Evolutionary conservation across 2,329 filamentous ascomycete genomes (phyloP).

Genomic region (Aspergillus melleus): DNA sequence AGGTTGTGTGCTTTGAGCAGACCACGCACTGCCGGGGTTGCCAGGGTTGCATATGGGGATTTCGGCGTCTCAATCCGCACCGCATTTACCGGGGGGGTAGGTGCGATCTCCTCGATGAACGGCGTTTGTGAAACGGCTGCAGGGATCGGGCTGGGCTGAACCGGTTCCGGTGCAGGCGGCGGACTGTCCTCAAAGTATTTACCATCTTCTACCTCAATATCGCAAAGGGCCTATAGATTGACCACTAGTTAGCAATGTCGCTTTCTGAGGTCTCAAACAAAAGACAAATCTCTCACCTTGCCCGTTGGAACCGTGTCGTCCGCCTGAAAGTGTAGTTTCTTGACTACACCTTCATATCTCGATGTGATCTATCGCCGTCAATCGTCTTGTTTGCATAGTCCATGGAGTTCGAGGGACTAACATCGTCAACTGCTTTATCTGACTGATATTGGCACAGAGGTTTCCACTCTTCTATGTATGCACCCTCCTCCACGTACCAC

Average conservation of each 20-base stretch:
- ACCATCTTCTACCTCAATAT: constrained; percentile 87
- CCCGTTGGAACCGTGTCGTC: constrained; percentile 97
- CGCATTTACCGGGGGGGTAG: constrained; percentile 8
- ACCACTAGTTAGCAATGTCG: constrained; percentile 10
- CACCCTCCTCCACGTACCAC: constrained; percentile 97
- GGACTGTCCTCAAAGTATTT: constrained; percentile 61
- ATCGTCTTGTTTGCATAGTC: neutral
- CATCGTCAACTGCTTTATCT: constrained; percentile 78
- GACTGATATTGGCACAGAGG: constrained; percentile 97
- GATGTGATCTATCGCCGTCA: constrained; percentile 78
- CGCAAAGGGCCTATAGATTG: constrained; percentile 72
- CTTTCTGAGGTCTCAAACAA: neutral
- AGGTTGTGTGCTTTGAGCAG: constrained; percentile 77
- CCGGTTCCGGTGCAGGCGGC: constrained; percentile 26
- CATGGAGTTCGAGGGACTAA: constrained; percentile 28
- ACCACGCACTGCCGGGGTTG: constrained; percentile 89
- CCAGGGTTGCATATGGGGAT: constrained; percentile 71
- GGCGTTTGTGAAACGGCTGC: constrained; percentile 19
- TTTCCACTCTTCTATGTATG: constrained; percentile 95
- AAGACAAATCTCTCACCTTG: constrained; percentile 47
- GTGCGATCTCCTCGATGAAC: constrained; percentile 8
- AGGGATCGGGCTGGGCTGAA: constrained; percentile 20
- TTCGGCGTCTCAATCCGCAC: constrained; percentile 15
- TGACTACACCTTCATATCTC: constrained; percentile 90
- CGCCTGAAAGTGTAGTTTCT: constrained; percentile 91